These are phyloP conservation scores for Neohortaea acidophila DNA, from an alignment of 495 filamentous ascomycete genomes.

Conservation along the genomic window DNA sequence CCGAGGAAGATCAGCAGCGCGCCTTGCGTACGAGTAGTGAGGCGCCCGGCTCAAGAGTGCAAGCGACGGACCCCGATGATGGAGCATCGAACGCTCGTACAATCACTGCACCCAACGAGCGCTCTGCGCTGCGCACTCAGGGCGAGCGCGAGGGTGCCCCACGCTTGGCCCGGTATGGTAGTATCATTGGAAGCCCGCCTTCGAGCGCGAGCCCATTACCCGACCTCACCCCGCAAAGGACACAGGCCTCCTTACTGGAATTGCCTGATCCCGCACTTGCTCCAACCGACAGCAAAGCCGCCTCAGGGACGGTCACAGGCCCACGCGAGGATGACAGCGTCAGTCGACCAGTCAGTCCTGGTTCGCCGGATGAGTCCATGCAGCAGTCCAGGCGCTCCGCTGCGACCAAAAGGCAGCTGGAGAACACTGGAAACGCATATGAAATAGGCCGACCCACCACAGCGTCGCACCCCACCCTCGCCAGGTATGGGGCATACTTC, in stretches of 20 bases:
- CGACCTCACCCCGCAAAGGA: not conserved
- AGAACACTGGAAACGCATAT: slow-evolving; percentile 14
- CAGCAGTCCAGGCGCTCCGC: too few species aligned
- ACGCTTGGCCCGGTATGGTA: slow-evolving; percentile 48
- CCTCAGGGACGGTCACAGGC: too few species aligned
- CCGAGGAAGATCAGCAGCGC: slow-evolving; percentile 4
- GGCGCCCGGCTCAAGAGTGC: too few species aligned
- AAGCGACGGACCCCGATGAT: slow-evolving; percentile 1
- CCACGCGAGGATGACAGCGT: too few species aligned
- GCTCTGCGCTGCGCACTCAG: slow-evolving; percentile 16
- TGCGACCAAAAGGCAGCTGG: too few species aligned
- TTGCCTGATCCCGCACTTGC: slow-evolving; percentile 64
- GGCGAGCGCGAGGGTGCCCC: slow-evolving; percentile 7
- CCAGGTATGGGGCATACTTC: too few species aligned
- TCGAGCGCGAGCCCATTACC: slow-evolving; percentile 1
- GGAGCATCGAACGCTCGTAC: not conserved
- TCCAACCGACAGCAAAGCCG: slow-evolving; percentile 19
- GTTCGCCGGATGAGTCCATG: too few species aligned
- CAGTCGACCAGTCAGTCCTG: too few species aligned
- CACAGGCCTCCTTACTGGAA: slow-evolving; percentile 35
- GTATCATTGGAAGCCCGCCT: slow-evolving; percentile 55
- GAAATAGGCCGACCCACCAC: slow-evolving; percentile 15
- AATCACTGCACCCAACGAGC: slow-evolving; percentile 6
- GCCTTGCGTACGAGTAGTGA: too few species aligned
- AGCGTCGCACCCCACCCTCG: slow-evolving; percentile 6